phyloP scores from a whole-genome alignment of 176 grass and related monocot species.

The Aechmea fasciata region DNA sequence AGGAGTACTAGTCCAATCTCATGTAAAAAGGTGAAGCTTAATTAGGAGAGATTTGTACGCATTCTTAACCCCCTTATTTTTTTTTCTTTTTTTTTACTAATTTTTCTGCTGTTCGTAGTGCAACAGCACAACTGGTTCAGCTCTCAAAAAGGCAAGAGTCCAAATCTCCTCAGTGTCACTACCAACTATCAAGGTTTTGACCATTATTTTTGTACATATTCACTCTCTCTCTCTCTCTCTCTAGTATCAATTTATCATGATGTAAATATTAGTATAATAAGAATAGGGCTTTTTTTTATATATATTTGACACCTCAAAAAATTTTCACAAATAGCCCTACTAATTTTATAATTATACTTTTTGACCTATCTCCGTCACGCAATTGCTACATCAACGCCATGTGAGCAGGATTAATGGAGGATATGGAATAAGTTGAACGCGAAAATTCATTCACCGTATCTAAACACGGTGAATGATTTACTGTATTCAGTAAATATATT shows the following conservation, averaged over 20 bases:
- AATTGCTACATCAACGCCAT: too few species aligned
- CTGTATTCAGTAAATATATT: too few species aligned
- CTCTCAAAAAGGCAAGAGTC: conserved; percentile 92
- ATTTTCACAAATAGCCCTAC: too few species aligned
- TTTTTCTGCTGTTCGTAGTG: conserved; percentile 29
- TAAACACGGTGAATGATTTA: too few species aligned
- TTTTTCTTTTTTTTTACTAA: not conserved
- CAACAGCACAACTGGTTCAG: conserved; percentile 63
- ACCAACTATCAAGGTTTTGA: conserved; percentile 67
- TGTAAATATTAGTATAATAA: conserved; percentile 26
- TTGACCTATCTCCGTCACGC: too few species aligned
- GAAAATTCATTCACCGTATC: too few species aligned
- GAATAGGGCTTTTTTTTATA: too few species aligned
- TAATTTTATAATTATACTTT: too few species aligned
- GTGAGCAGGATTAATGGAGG: too few species aligned
- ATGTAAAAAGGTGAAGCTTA: not conserved
- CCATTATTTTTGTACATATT: not conserved
- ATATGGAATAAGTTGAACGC: too few species aligned
- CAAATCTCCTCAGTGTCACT: conserved; percentile 45
- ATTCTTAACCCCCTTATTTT: not conserved
- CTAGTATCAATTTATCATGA: not conserved
- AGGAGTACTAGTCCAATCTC: too few species aligned
- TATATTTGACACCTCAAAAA: too few species aligned
- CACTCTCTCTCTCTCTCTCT: conserved; percentile 23
- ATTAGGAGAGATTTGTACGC: not conserved